A percentile compares a stretch with the other conserved stretches of the same genome.
phyloP scores from a whole-genome alignment of 2,329 filamentous ascomycete species.

The Trichoderma harzianum region DNA sequence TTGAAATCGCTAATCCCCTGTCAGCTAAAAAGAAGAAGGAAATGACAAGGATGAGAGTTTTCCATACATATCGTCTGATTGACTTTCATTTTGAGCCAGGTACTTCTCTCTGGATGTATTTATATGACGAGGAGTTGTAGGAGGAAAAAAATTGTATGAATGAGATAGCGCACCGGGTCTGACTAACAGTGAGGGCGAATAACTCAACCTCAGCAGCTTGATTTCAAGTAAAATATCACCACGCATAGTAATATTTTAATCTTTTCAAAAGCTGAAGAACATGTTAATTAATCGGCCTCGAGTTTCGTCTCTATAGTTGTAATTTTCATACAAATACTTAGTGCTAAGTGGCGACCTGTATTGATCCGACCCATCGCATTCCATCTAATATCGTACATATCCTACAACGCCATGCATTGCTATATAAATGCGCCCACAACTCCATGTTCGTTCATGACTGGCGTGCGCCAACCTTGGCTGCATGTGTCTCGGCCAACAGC shows the following conservation, averaged over 20 bases:
- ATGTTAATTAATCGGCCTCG: not conserved
- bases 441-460: not conserved
- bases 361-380: not conserved
- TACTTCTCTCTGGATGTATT: not conserved
- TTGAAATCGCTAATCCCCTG: conserved; percentile 60
- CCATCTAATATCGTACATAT: conserved; percentile 5
- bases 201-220: not conserved
- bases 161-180: not conserved
- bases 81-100: conserved; percentile 38
- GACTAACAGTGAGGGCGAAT: not conserved
- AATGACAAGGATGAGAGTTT: not conserved
- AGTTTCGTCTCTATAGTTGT: not conserved
- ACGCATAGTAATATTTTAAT: not conserved
- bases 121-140: not conserved
- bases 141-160: not conserved
- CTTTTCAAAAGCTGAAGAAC: not conserved
- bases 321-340: not conserved
- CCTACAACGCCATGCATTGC: not conserved
- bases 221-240: not conserved
- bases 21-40: not conserved
- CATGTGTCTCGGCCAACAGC: conserved; percentile 22
- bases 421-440: not conserved
- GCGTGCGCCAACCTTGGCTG: conserved; percentile 9
- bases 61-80: conserved; percentile 44
- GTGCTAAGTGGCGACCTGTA: not conserved